Evolutionary conservation across 768 basidiomycete genomes (phyloP), one percentile per base, ranked within the genome.

Genomic region (Tulasnella calospora): DNA sequence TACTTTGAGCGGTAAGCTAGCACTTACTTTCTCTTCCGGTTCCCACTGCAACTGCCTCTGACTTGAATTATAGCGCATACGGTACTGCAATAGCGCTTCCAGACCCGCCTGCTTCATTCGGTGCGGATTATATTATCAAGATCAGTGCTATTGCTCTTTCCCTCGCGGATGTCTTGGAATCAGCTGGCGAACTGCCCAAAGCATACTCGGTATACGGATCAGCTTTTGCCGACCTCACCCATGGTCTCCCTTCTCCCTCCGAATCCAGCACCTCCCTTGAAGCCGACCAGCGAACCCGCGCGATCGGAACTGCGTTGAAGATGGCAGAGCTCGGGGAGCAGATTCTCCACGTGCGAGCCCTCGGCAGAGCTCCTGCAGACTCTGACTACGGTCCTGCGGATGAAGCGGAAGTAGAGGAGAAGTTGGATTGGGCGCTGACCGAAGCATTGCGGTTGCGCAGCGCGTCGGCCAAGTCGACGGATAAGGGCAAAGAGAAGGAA

Each of bases 271-370:
- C 38, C 13, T n/a, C 36, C 10, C 30, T 41, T 72, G 44, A 72
- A 15, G 74, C 47, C 27, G 44, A 47, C 12, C 27, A 23, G 33
- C 51, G 71, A 36, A 67, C 46, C 17, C 71, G 73, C 21, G 71
- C 78, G 5, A 73, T 79, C 36, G 78, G 51, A 12, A 79, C 73
- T 27, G 71, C 73, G 33, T 19, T 79, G 33, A 79, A 79, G 35
- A 44, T 74, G 47, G 73, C 44, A n/a, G 78, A 79, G 33, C 33
- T 79, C 19, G 78, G 72, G 21, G 78, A 70, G 36, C 51, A 41
- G 40, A 47, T 79, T 40, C 38, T 71, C 7, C n/a, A 61, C 30
- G 19, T 33, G 1, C 30, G 57, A 12, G 61, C 51, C 17, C 47
- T 61, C 21, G 44, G 38, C n/a, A 46, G 12, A 72, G 44, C 36